Evolutionary conservation across 2,329 filamentous ascomycete genomes (phyloP).

Genomic region (Raffaelea albimanens): DNA sequence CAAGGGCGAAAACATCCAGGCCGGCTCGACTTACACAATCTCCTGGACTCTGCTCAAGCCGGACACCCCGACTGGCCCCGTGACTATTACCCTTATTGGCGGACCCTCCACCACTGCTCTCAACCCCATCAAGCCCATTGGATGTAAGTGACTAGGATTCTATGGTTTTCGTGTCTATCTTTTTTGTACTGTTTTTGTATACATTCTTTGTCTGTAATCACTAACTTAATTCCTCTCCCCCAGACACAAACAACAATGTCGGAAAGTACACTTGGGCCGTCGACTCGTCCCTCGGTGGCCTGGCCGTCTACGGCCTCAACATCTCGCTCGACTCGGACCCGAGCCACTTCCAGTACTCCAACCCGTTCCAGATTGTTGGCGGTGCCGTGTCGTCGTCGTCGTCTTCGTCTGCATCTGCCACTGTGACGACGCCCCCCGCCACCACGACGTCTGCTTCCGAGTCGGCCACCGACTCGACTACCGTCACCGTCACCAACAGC

Average conservation of each 20-base stretch:
- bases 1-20: slow-evolving; percentile 28
- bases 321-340: slow-evolving; percentile 37
- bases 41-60: slow-evolving; percentile 33
- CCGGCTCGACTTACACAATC: slow-evolving; percentile 40
- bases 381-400: slow-evolving; percentile 1
- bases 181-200: background rate
- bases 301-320: slow-evolving; percentile 44
- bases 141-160: no score
- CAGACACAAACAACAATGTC: slow-evolving; percentile 32
- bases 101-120: slow-evolving; percentile 35
- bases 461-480: background rate
- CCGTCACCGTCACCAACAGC: background rate
- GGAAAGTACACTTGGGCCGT: slow-evolving; percentile 41
- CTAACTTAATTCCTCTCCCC: background rate
- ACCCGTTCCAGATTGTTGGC: slow-evolving; percentile 44
- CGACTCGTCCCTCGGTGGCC: slow-evolving; percentile 28
- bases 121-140: slow-evolving; percentile 1
- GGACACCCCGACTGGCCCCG: slow-evolving; percentile 27
- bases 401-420: background rate
- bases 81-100: slow-evolving; percentile 45
- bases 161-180: no score
- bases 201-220: no score
- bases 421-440: background rate
- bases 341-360: slow-evolving; percentile 49
- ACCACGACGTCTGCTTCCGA: background rate